A percentile compares a stretch with the other conserved stretches of the same genome.
phyloP scores from a whole-genome alignment of 345 rosid genomes.

The Bruguiera sexangula region DNA sequence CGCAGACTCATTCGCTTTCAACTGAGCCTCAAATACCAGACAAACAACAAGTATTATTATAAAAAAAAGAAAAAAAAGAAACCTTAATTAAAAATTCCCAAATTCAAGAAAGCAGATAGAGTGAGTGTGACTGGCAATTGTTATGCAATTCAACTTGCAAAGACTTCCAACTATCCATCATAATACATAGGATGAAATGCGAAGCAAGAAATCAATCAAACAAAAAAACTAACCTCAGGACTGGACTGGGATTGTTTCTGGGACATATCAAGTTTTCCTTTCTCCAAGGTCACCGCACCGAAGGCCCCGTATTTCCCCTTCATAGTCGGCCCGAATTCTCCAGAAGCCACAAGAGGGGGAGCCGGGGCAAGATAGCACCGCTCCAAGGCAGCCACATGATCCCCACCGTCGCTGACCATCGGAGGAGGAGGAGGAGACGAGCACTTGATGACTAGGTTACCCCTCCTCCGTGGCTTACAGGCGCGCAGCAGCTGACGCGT shows the following conservation, averaged over 20 bases:
- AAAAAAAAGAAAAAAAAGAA: too few relatives aligned
- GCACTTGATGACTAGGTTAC: conserved; percentile 28
- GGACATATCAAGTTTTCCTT: conserved; percentile 72
- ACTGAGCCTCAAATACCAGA: too few relatives aligned
- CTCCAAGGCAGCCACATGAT: conserved; percentile 46
- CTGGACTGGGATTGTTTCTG: conserved; percentile 53
- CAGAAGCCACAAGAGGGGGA: conserved; percentile 20
- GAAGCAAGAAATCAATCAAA: not conserved
- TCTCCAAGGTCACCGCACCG: conserved; percentile 87
- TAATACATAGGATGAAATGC: not conserved
- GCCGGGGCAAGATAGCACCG: conserved; percentile 49
- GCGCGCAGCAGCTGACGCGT: not conserved
- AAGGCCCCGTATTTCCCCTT: conserved; percentile 61
- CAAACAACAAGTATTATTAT: too few relatives aligned
- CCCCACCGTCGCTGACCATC: conserved; percentile 40
- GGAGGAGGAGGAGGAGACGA: conserved; percentile 25
- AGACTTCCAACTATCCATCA: too few relatives aligned
- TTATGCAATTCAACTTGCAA: too few relatives aligned
- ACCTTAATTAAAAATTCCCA: too few relatives aligned
- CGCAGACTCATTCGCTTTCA: too few relatives aligned
- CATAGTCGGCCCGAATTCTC: conserved; percentile 65
- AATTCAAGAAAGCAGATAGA: too few relatives aligned
- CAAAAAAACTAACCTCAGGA: conserved; percentile 62
- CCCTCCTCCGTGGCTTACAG: conserved; percentile 35
- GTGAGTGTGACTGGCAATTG: too few relatives aligned